Evolutionary conservation across 2,329 filamentous ascomycete species (phyloP).

Genomic region (Fusarium oxysporum): DNA sequence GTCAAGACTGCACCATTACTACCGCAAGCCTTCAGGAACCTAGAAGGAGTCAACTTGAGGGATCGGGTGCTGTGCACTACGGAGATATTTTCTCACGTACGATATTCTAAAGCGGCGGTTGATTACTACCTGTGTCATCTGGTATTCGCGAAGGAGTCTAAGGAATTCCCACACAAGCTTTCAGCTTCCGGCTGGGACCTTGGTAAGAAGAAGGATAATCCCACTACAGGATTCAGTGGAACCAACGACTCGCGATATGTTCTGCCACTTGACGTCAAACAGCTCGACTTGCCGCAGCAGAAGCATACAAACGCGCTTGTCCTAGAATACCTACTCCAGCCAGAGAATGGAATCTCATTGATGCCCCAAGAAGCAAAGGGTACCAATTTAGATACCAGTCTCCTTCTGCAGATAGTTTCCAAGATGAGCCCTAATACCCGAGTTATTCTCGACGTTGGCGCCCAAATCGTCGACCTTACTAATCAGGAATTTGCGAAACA

Average conservation of each 20-base stretch:
- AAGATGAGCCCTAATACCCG: slow-evolving; percentile 54
- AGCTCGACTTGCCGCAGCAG: slow-evolving; percentile 66
- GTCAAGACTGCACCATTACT: slow-evolving; percentile 51
- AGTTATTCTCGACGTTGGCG: slow-evolving; percentile 76
- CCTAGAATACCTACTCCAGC: slow-evolving; percentile 66
- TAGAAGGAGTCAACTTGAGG: slow-evolving; percentile 68
- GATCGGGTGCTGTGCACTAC: slow-evolving; percentile 61
- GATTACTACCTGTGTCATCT: slow-evolving; percentile 72
- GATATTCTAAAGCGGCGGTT: slow-evolving; percentile 63
- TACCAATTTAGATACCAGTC: slow-evolving; percentile 44
- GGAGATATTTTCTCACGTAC: slow-evolving; percentile 64
- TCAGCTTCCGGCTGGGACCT: slow-evolving; percentile 77
- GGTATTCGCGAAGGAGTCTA: slow-evolving; percentile 71
- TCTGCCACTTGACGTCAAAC: slow-evolving; percentile 66
- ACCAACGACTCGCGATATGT: slow-evolving; percentile 73
- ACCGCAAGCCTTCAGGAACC: slow-evolving; percentile 51
- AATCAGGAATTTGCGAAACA: slow-evolving; percentile 64
- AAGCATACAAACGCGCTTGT: slow-evolving; percentile 76
- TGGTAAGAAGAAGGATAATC: slow-evolving; percentile 57
- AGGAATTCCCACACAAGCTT: slow-evolving; percentile 72
- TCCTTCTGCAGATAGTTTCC: slow-evolving; percentile 58
- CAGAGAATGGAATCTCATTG: slow-evolving; percentile 58
- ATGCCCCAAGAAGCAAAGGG: slow-evolving; percentile 1
- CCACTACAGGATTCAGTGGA: slow-evolving; percentile 75
- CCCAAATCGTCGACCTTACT: slow-evolving; percentile 72